These are phyloP conservation scores for Aspergillus sp. DNA, from an alignment of 2,329 filamentous ascomycete species.

Conservation along the genomic window DNA sequence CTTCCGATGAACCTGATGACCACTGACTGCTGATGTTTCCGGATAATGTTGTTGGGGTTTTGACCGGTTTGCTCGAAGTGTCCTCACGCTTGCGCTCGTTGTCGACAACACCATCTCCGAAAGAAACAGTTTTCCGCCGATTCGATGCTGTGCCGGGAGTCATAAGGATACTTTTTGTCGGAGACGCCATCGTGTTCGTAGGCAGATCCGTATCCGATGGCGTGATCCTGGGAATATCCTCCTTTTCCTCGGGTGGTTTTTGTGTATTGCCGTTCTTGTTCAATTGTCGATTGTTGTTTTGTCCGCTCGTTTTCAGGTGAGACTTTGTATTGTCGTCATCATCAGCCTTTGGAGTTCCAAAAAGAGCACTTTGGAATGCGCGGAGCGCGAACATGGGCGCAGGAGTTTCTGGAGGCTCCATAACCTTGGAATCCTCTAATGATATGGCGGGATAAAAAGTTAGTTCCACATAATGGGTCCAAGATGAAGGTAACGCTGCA, in stretches of 20 bases:
- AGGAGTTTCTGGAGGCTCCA: constrained; percentile 63
- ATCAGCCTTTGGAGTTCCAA: constrained; percentile 60
- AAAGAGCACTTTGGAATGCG: constrained; percentile 65
- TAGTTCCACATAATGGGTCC: constrained; percentile 12
- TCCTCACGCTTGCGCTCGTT: constrained; percentile 54
- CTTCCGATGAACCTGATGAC: constrained; percentile 34
- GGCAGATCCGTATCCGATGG: constrained; percentile 26
- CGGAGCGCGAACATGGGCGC: constrained; percentile 67
- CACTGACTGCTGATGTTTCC: constrained; percentile 50
- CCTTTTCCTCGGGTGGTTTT: constrained; percentile 20
- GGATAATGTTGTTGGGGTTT: constrained; percentile 47
- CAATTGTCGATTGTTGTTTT: constrained; percentile 18
- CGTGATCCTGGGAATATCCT: constrained; percentile 19
- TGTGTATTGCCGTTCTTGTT: constrained; percentile 23
- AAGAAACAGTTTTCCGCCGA: constrained; percentile 61
- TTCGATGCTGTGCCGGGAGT: constrained; percentile 60
- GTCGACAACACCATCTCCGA: constrained; percentile 57
- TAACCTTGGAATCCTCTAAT: constrained; percentile 51
- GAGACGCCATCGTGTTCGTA: constrained; percentile 44
- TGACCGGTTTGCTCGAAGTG: constrained; percentile 44
- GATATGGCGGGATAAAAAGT: constrained; percentile 13
- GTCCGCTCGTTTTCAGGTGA: constrained; percentile 17
- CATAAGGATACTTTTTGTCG: constrained; percentile 64
- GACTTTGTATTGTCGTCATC: constrained; percentile 36
- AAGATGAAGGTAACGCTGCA: constrained; percentile 2